phyloP scores from a whole-genome alignment of 2,329 filamentous ascomycete species.

The Colletotrichum viniferum region DNA sequence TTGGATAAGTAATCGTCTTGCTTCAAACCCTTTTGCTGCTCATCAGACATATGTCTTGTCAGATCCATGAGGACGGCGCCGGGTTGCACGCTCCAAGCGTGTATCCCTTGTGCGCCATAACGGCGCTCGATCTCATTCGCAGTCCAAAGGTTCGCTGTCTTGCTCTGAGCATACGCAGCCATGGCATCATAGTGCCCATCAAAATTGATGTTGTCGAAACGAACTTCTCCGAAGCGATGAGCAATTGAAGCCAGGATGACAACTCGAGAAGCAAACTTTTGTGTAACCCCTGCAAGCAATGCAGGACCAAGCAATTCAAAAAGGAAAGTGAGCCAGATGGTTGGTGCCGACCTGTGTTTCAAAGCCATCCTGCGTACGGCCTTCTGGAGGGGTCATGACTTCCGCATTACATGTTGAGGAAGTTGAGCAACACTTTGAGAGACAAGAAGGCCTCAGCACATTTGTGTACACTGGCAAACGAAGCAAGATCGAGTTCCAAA shows the following conservation, averaged over 20 bases:
- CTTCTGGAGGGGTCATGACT: neutral
- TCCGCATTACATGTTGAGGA: conserved; percentile 44
- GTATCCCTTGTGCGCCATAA: conserved; percentile 46
- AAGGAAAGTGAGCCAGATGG: conserved; percentile 56
- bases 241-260: conserved; percentile 46
- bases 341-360: conserved; percentile 54
- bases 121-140: conserved; percentile 54
- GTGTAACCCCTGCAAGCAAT: conserved; percentile 41
- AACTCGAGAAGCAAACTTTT: conserved; percentile 47
- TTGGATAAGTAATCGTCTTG: neutral
- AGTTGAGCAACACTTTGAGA: conserved; percentile 24
- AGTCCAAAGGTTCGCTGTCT: conserved; percentile 55
- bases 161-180: conserved; percentile 49
- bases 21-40: neutral
- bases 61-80: conserved; percentile 30
- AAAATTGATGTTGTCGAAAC: conserved; percentile 35
- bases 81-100: conserved; percentile 49
- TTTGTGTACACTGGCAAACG: conserved; percentile 24
- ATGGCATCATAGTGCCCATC: conserved; percentile 34
- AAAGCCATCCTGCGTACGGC: conserved; percentile 21
- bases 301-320: conserved; percentile 51
- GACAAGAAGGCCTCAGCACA: conserved; percentile 25
- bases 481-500: conserved; percentile 6
- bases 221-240: conserved; percentile 38
- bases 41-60: neutral